Evolutionary conservation across 2,329 filamentous ascomycete genomes (phyloP), one percentile per base, ranked within the genome.

Genomic region (Cladosporium sp.): DNA sequence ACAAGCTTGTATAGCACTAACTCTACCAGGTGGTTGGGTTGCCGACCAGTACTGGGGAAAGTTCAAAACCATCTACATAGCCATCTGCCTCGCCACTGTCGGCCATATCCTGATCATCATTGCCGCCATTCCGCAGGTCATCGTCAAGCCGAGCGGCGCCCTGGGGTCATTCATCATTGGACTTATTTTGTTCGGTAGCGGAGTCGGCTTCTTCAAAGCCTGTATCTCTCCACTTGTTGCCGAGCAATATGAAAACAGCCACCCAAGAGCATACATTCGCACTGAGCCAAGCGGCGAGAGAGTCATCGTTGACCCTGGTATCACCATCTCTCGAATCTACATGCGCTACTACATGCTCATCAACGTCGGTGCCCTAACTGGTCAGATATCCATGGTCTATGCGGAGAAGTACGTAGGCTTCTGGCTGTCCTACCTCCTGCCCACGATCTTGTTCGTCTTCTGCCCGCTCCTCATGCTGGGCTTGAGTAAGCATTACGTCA

Each of bases 151-250:
- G 1, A 78, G 83, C 17, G 76, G 78, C 3, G 78, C 86, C 0
- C 81, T 89, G 45, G 85, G 76, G 1, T 84, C 82, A 51, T 87
- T 90, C 66, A 71, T 86, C 2, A 73, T 84, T 30, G 84, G 84
- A 28, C 78, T 88, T 64, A 72, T 88, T 45, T 81, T 90, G 66
- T 82, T 90, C 69, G 88, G 88, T 19, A 70, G 89, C 22, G 88
- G 88, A 39, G 89, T 88, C 0, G 88, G 88, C 60, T 87, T 89
- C 67, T 91, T 92, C 82, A 92, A 92, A 78, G 82, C 86, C 64
- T 92, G 92, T 67, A 88, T 92, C 43, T 74, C 72, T 17, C 76
- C 77, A 1, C 62, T 80, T 42, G 76, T 79, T 49, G 77, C 76
- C 3, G 77, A 80, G 64, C 77, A 80, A 64, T 75, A 77, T 37